Conservation (phyloP, 2,329 filamentous ascomycete species). For the Exutisphaerella laricina region DNA sequence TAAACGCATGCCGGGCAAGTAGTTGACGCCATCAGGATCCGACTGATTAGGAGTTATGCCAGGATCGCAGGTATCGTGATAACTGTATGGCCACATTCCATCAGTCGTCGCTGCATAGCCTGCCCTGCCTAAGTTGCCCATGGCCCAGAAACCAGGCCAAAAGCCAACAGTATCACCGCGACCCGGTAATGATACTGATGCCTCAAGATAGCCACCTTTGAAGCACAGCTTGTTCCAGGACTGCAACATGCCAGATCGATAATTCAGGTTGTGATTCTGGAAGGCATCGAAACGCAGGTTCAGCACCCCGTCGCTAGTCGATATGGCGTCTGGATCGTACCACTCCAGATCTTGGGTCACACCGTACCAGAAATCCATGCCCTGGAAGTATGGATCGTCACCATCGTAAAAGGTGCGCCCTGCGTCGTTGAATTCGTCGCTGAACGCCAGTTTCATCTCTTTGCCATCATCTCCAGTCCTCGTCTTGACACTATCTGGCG, state of each 20-base stretch:
- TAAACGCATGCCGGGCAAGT: conserved; percentile 63
- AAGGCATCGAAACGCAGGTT: conserved; percentile 62
- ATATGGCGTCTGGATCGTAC: conserved; percentile 49
- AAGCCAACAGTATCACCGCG: conserved; percentile 61
- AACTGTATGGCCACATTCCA: conserved; percentile 69
- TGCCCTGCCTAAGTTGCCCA: conserved; percentile 66
- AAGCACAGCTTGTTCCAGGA: conserved; percentile 55
- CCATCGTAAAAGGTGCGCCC: conserved; percentile 52
- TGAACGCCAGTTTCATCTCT: conserved; percentile 48
- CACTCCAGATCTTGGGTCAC: conserved; percentile 48
- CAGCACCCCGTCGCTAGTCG: conserved; percentile 28
- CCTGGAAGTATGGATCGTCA: conserved; percentile 53
- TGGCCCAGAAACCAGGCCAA: conserved; percentile 72
- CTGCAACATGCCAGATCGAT: conserved; percentile 49
- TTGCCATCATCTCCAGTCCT: conserved; percentile 44
- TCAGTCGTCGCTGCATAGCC: conserved; percentile 66
- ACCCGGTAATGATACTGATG: conserved; percentile 64
- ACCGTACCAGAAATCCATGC: conserved; percentile 51
- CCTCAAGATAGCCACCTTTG: conserved; percentile 64
- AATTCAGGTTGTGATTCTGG: conserved; percentile 54
- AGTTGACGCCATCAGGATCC: conserved; percentile 59
- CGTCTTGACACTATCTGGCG: conserved; percentile 43
- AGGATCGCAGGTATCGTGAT: conserved; percentile 61
- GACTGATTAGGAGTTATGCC: conserved; percentile 70
- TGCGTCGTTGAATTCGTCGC: conserved; percentile 51